phyloP scores from a whole-genome alignment of 78 protist genomes.

The Planoprotostelium fungivorum region DNA sequence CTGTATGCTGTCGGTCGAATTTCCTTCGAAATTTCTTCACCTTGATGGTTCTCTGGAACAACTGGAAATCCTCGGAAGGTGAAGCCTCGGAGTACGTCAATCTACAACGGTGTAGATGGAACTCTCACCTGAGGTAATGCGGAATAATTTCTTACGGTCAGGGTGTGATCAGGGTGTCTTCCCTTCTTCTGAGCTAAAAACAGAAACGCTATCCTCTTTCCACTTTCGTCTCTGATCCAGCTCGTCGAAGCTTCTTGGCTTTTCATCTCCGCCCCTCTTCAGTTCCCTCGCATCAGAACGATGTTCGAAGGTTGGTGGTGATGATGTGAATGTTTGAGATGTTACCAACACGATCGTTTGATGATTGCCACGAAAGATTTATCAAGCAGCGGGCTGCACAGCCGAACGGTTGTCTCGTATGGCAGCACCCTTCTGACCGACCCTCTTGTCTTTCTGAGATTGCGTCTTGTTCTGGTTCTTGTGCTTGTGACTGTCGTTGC shows the following conservation, averaged over 20 bases:
- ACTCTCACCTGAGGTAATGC: too few species aligned
- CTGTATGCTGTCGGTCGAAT: not conserved
- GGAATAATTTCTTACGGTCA: too few species aligned
- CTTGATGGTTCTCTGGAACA: not conserved
- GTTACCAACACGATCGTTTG: too few species aligned
- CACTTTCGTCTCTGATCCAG: not conserved
- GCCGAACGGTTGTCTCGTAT: too few species aligned
- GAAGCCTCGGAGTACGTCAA: too few species aligned
- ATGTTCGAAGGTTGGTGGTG: too few species aligned
- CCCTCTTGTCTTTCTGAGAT: not conserved
- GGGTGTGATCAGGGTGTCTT: not conserved
- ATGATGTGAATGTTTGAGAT: too few species aligned
- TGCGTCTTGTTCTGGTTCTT: not conserved
- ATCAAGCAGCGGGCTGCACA: too few species aligned
- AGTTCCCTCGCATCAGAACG: too few species aligned
- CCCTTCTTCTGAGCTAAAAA: not conserved
- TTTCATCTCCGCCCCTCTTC: not conserved
- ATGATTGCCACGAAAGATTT: too few species aligned
- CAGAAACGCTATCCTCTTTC: not conserved
- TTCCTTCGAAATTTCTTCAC: not conserved
- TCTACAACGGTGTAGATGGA: too few species aligned
- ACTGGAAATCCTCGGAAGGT: not conserved
- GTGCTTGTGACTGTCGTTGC: slow-evolving; percentile 4
- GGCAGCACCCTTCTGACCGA: not conserved
- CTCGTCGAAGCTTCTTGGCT: not conserved